Conservation (phyloP, 805 yeast species). For the Debaryomyces castellii region DNA sequence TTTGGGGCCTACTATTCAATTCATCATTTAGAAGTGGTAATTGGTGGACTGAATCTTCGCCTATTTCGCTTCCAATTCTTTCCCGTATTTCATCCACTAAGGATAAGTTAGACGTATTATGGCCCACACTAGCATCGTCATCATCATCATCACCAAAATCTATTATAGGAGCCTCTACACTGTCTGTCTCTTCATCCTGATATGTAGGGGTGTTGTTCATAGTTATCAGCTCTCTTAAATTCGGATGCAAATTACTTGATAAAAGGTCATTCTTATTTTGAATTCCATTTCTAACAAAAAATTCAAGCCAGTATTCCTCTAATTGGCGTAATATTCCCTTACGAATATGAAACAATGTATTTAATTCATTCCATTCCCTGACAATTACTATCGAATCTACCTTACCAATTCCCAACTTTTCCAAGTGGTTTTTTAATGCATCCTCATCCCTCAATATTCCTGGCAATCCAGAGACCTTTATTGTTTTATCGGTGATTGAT, state of each 20-base stretch:
- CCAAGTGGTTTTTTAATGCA: slow-evolving; percentile 72
- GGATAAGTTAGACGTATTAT: slow-evolving; percentile 6
- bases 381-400: slow-evolving; percentile 79
- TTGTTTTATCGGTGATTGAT: slow-evolving; percentile 88
- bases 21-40: slow-evolving; percentile 28
- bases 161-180: neutral
- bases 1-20: slow-evolving; percentile 53
- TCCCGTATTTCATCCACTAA: slow-evolving; percentile 29
- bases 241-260: slow-evolving; percentile 24
- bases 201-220: slow-evolving; percentile 13
- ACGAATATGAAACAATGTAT: slow-evolving; percentile 62
- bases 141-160: neutral
- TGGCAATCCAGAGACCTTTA: slow-evolving; percentile 86
- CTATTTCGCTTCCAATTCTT: slow-evolving; percentile 14
- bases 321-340: slow-evolving; percentile 50
- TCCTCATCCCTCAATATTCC: slow-evolving; percentile 70
- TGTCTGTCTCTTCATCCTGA: slow-evolving; percentile 12
- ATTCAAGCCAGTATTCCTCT: slow-evolving; percentile 73
- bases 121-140: neutral
- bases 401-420: slow-evolving; percentile 73
- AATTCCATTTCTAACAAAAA: slow-evolving; percentile 44
- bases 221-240: slow-evolving; percentile 26
- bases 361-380: slow-evolving; percentile 80
- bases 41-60: slow-evolving; percentile 11
- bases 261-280: slow-evolving; percentile 27